A percentile compares a stretch with the other conserved stretches of the same genome.
phyloP scores from a whole-genome alignment of 148 eudicot genomes.

The Camellia sinensis region DNA sequence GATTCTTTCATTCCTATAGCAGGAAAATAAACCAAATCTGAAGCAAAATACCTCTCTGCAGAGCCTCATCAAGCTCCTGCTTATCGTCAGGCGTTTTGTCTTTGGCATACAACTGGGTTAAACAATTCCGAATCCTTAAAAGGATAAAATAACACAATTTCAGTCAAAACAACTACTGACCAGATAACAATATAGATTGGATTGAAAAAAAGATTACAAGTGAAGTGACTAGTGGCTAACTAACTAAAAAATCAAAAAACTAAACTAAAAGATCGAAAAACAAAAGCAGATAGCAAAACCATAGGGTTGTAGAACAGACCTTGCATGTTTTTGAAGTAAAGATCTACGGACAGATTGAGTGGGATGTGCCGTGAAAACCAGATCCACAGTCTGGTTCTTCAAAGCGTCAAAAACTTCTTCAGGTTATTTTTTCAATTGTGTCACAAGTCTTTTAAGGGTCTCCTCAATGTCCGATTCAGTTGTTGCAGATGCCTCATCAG shows the following conservation, averaged over 20 bases:
- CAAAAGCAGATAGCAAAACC: not conserved
- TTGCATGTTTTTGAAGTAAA: slow-evolving; percentile 88
- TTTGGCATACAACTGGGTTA: slow-evolving; percentile 79
- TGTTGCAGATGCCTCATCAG: slow-evolving; percentile 71
- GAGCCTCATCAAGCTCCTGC: slow-evolving; percentile 92
- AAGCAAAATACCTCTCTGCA: slow-evolving; percentile 64
- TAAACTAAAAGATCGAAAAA: not conserved
- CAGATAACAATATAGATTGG: not conserved
- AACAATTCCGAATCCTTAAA: slow-evolving; percentile 69
- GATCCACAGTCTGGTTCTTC: slow-evolving; percentile 86
- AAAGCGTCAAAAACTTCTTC: slow-evolving; percentile 76
- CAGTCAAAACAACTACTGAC: not conserved
- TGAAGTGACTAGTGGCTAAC: not conserved
- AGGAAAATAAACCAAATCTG: not conserved
- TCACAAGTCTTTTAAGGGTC: slow-evolving; percentile 77
- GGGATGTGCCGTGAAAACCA: slow-evolving; percentile 88
- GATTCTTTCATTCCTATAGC: not conserved
- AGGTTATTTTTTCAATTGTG: slow-evolving; percentile 65
- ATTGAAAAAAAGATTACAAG: not conserved
- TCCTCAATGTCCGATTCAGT: slow-evolving; percentile 87
- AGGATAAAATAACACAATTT: not conserved
- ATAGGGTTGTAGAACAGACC: slow-evolving; percentile 39
- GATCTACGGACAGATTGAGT: slow-evolving; percentile 92
- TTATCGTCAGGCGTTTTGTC: slow-evolving; percentile 88
- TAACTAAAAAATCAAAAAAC: not conserved